A percentile compares a stretch with the other conserved stretches of the same genome.
Conservation (phyloP, 2,329 filamentous ascomycete genomes). For the Camptophora hylomeconis region DNA sequence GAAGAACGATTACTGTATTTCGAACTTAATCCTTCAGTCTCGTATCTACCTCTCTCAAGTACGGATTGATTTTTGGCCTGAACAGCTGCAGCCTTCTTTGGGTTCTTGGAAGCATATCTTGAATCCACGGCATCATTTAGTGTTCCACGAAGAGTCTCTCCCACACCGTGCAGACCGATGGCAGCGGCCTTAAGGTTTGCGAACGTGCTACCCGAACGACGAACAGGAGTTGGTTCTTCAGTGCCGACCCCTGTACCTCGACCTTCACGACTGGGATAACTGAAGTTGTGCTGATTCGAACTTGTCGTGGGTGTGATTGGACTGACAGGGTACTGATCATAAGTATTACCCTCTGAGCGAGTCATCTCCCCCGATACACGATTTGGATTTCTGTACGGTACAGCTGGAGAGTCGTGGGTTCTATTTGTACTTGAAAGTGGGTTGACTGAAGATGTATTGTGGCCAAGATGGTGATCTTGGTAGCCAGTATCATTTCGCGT, state of each 20-base stretch:
- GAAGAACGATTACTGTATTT: too few relatives aligned
- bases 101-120: conserved; percentile 11
- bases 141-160: conserved; percentile 16
- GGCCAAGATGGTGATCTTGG: too few relatives aligned
- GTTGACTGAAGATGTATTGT: too few relatives aligned
- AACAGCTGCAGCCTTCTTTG: conserved; percentile 12
- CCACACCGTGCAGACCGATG: conserved; percentile 15
- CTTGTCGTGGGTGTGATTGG: conserved; percentile 9
- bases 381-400: conserved; percentile 11
- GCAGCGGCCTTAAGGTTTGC: conserved; percentile 14
- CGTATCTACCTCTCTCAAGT: conserved; percentile 10
- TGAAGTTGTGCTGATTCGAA: conserved; percentile 14
- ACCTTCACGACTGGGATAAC: conserved; percentile 13
- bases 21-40: conserved; percentile 14
- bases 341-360: too few relatives aligned
- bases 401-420: conserved; percentile 7
- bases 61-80: conserved; percentile 12
- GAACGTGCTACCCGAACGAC: too few relatives aligned
- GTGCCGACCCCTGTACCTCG: neutral
- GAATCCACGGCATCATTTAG: conserved; percentile 13
- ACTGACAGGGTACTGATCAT: conserved; percentile 8
- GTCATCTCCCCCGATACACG: conserved; percentile 9
- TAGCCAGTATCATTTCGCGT: too few relatives aligned
- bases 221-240: too few relatives aligned
- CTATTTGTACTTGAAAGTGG: too few relatives aligned